A percentile compares a stretch with the other conserved stretches of the same genome.
These are phyloP conservation scores for Henningerozyma blattae DNA, from an alignment of 805 yeast species.

Conservation along the genomic window DNA sequence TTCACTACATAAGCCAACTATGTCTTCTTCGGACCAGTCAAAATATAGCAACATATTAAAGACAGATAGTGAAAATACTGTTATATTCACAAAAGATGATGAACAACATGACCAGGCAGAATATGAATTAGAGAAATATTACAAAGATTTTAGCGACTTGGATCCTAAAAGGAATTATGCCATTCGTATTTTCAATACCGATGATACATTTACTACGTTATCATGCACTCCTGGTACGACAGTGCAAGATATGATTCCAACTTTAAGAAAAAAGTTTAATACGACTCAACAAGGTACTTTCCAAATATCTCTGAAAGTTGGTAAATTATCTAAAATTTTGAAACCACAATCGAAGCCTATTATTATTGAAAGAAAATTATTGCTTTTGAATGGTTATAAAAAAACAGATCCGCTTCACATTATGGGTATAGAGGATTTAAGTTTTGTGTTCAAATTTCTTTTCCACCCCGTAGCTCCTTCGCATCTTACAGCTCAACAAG, in stretches of 20 bases:
- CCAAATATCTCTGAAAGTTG: slow-evolving; percentile 63
- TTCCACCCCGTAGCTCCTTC: slow-evolving; percentile 52
- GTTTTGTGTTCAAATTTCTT: slow-evolving; percentile 71
- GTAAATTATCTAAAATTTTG: slow-evolving; percentile 62
- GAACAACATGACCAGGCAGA: slow-evolving; percentile 27
- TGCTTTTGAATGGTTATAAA: slow-evolving; percentile 66
- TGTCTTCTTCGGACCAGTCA: background rate
- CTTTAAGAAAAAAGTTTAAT: slow-evolving; percentile 68
- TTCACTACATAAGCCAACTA: background rate
- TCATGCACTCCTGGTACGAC: slow-evolving; percentile 71
- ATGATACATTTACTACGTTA: slow-evolving; percentile 69
- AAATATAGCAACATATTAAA: background rate
- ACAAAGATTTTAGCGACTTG: slow-evolving; percentile 25
- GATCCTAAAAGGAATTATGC: slow-evolving; percentile 24
- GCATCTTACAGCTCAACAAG: slow-evolving; percentile 56
- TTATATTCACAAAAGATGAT: slow-evolving; percentile 10
- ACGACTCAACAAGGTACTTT: slow-evolving; percentile 58
- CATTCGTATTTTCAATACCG: slow-evolving; percentile 72
- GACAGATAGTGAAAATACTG: background rate
- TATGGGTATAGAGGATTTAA: slow-evolving; percentile 74
- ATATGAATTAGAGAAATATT: slow-evolving; percentile 26
- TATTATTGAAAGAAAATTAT: slow-evolving; percentile 58
- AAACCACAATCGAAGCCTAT: slow-evolving; percentile 67
- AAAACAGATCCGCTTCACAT: slow-evolving; percentile 66
- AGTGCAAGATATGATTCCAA: slow-evolving; percentile 58